phyloP scores from a whole-genome alignment of 192 early-diverging fungal species.

The Cetraspora pellucida region DNA sequence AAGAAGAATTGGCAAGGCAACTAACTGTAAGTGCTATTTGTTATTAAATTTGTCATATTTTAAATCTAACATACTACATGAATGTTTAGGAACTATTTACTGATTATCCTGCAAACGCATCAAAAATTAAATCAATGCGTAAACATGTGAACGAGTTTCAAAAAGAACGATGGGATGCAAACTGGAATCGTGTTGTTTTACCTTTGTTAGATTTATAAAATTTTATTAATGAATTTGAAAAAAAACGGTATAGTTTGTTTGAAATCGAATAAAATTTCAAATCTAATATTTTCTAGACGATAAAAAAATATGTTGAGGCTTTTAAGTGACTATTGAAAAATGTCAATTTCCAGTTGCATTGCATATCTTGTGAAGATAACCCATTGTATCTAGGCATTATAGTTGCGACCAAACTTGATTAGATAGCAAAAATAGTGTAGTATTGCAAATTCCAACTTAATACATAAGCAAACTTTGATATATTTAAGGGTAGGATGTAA shows the following conservation, averaged over 20 bases:
- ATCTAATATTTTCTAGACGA: too few relatives aligned
- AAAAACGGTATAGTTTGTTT: not conserved
- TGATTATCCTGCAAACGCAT: slow-evolving; percentile 23
- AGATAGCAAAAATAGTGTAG: too few relatives aligned
- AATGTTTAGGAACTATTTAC: slow-evolving; percentile 29
- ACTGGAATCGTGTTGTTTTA: slow-evolving; percentile 12
- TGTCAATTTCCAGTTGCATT: too few relatives aligned
- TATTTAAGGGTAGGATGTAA: too few relatives aligned
- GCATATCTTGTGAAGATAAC: too few relatives aligned
- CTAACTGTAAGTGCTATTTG: slow-evolving; percentile 18
- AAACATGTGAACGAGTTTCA: slow-evolving; percentile 18
- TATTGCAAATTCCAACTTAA: too few relatives aligned
- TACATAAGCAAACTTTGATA: too few relatives aligned
- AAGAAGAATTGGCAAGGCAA: slow-evolving; percentile 11
- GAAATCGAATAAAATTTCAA: too few relatives aligned
- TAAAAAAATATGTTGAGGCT: too few relatives aligned
- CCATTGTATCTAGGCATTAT: too few relatives aligned
- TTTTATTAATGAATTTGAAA: not conserved
- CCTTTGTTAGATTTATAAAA: slow-evolving; percentile 13
- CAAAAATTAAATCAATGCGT: slow-evolving; percentile 22
- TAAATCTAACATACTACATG: not conserved
- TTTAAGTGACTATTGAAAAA: too few relatives aligned
- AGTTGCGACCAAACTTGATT: too few relatives aligned
- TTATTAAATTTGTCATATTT: not conserved
- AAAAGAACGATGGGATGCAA: slow-evolving; percentile 29